Evolutionary conservation across 2,329 filamentous ascomycete genomes (phyloP).

Genomic region (Sarocladiaceae sp.): DNA sequence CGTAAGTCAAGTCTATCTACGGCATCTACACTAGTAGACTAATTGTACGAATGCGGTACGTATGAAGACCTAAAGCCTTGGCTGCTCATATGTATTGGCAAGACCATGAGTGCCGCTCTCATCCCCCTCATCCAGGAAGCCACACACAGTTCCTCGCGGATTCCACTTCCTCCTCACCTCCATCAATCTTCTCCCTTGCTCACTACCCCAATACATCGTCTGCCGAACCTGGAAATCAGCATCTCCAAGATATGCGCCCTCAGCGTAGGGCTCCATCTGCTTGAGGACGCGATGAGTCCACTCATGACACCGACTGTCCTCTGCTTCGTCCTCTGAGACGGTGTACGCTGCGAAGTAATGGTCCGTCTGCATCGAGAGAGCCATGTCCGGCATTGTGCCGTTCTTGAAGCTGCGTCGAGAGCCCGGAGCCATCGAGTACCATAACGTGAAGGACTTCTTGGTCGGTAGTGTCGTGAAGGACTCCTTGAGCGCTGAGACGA

Average conservation of each 20-base stretch:
- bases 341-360: slow-evolving; percentile 53
- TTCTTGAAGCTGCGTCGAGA: slow-evolving; percentile 19
- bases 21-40: too few relatives aligned
- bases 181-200: slow-evolving; percentile 36
- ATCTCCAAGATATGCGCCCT: slow-evolving; percentile 51
- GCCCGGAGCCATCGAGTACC: slow-evolving; percentile 46
- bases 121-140: slow-evolving; percentile 42
- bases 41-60: too few relatives aligned
- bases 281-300: slow-evolving; percentile 42
- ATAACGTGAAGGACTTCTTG: slow-evolving; percentile 41
- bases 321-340: slow-evolving; percentile 41
- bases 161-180: slow-evolving; percentile 39
- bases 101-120: slow-evolving; percentile 35
- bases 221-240: slow-evolving; percentile 45
- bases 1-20: too few relatives aligned
- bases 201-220: slow-evolving; percentile 43
- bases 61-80: neutral
- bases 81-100: slow-evolving; percentile 23
- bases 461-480: slow-evolving; percentile 44
- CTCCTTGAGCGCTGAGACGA: slow-evolving; percentile 36
- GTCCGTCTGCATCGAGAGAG: slow-evolving; percentile 49
- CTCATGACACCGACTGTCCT: slow-evolving; percentile 36
- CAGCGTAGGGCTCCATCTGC: slow-evolving; percentile 33
- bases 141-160: slow-evolving; percentile 29
- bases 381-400: slow-evolving; percentile 41